Evolutionary conservation across 164 flowering plant species (phyloP).

Genomic region (Amborella trichopoda): DNA sequence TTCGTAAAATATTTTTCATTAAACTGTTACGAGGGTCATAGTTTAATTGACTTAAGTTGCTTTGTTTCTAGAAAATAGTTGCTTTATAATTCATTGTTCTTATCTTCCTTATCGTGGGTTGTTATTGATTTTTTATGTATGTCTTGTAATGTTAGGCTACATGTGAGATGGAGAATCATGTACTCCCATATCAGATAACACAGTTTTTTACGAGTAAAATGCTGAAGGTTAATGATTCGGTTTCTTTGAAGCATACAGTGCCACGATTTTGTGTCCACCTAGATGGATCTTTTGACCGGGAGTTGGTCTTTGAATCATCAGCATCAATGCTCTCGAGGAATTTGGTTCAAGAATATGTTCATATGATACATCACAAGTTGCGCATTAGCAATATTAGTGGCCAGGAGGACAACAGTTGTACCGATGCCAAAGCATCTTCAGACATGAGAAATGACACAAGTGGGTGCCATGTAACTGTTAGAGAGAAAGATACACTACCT

Average conservation of each 20-base stretch:
- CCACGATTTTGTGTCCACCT: constrained; percentile 51
- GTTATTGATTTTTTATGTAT: constrained; percentile 4
- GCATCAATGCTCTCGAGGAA: constrained; percentile 44
- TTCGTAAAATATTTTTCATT: no score
- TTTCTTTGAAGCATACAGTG: constrained; percentile 19
- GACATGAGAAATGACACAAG: no score
- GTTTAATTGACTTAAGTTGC: no score
- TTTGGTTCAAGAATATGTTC: constrained; percentile 47
- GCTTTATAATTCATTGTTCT: no score
- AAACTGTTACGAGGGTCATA: no score
- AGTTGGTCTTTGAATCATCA: constrained; percentile 36
- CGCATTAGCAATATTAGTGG: no score
- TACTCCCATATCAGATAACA: constrained; percentile 43
- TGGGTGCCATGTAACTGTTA: constrained; percentile 14
- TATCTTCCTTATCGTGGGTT: no score
- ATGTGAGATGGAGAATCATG: constrained; percentile 46
- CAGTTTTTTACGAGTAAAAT: constrained; percentile 47
- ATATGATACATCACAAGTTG: constrained; percentile 37
- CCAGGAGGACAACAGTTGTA: no score
- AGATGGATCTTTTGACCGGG: constrained; percentile 47
- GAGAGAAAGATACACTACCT: background rate
- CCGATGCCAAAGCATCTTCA: no score
- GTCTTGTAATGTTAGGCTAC: constrained; percentile 51
- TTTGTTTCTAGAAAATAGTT: no score
- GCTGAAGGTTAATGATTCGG: constrained; percentile 11